phyloP scores from a whole-genome alignment of 169 alveolate species.

The Plasmodium berghei region DNA sequence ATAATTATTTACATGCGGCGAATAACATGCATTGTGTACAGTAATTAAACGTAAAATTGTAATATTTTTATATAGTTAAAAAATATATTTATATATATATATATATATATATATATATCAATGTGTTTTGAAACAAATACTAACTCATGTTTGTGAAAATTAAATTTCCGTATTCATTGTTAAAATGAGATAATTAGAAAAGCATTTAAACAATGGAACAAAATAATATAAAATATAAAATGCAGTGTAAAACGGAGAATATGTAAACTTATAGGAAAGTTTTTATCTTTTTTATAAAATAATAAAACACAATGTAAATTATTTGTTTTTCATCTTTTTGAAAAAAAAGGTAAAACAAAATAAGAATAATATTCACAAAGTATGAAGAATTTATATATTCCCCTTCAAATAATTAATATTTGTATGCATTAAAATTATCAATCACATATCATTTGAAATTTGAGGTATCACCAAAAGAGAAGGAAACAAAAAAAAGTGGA shows the following conservation, averaged over 20 bases:
- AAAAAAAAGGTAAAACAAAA: neutral
- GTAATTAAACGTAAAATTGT: too few species aligned
- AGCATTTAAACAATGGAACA: too few species aligned
- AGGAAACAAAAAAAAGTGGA: neutral
- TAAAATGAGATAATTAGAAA: too few species aligned
- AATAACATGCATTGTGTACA: too few species aligned
- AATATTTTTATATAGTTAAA: too few species aligned
- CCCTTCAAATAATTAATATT: neutral
- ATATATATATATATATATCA: too few species aligned
- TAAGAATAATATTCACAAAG: conserved; percentile 26
- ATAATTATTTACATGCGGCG: too few species aligned
- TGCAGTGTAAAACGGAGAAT: neutral
- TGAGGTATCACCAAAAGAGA: neutral
- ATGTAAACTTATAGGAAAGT: neutral
- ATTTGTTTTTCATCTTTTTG: neutral
- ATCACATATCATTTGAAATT: neutral
- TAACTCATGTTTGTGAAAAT: too few species aligned
- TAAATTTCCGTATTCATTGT: too few species aligned
- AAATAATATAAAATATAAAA: too few species aligned
- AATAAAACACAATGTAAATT: neutral
- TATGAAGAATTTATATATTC: conserved; percentile 12
- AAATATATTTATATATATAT: too few species aligned
- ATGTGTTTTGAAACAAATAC: too few species aligned
- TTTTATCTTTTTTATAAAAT: neutral
- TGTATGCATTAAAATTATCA: neutral